Percentiles rank a stretch among this genome's conserved stretches.
phyloP scores from a whole-genome alignment of 306 rosid genomes.

The Canavalia ensiformis region DNA sequence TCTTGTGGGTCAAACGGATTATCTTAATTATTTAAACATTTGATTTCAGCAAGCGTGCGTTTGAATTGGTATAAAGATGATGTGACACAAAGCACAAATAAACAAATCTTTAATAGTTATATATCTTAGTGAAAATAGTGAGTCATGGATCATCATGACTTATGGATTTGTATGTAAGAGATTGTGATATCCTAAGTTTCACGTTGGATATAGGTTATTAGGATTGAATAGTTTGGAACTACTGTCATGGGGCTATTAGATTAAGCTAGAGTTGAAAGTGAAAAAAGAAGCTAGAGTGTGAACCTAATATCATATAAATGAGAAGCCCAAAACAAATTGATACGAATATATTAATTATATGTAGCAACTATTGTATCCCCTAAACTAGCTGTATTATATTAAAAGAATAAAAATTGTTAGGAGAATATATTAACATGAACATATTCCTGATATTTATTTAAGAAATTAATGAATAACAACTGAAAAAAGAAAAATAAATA shows the following conservation, averaged over 20 bases:
- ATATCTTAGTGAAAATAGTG: neutral
- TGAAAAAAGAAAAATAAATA: no score
- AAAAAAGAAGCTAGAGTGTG: neutral
- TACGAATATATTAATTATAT: no score
- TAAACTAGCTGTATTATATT: no score
- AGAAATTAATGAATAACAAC: no score
- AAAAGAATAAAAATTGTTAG: no score
- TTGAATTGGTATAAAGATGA: constrained; percentile 3
- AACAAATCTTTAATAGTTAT: neutral
- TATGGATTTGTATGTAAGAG: neutral
- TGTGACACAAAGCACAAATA: neutral
- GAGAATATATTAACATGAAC: no score
- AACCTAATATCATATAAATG: no score
- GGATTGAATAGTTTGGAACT: no score
- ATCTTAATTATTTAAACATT: neutral
- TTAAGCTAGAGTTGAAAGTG: neutral
- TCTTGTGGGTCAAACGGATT: neutral
- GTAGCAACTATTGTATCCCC: no score
- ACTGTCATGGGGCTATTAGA: neutral
- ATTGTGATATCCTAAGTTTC: neutral
- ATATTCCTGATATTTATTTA: no score
- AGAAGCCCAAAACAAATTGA: no score
- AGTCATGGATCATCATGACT: neutral
- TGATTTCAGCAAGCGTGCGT: constrained; percentile 12
- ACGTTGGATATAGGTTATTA: neutral